Conservation (phyloP, 441 rosid genomes). For the Eruca vesicaria region DNA sequence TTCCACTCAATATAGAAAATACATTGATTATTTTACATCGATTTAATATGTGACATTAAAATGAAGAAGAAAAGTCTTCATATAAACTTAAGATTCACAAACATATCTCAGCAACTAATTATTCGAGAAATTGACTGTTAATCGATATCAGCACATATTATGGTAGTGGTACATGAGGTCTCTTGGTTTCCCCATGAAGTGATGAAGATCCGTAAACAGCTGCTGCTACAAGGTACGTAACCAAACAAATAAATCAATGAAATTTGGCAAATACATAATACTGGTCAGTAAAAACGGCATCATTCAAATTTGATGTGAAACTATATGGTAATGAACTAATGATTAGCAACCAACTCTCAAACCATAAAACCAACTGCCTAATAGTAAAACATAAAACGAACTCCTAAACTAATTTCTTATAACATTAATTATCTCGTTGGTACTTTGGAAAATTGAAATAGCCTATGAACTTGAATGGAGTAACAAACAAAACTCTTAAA, state of each 20-base stretch:
- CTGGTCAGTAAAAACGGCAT: neutral
- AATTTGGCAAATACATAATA: conserved; percentile 3
- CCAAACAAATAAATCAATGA: neutral
- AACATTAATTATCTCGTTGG: neutral
- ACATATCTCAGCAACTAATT: neutral
- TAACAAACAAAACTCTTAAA: neutral
- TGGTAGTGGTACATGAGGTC: conserved; percentile 35
- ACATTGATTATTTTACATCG: neutral
- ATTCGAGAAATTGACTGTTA: neutral
- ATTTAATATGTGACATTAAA: neutral
- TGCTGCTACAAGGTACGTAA: neutral
- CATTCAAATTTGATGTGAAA: conserved; percentile 2
- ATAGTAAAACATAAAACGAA: neutral
- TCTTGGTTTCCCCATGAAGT: conserved; percentile 40
- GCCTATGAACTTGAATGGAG: neutral
- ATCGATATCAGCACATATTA: conserved; percentile 17
- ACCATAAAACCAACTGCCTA: neutral
- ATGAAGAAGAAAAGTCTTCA: conserved; percentile 1
- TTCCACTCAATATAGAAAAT: neutral
- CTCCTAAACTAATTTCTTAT: neutral
- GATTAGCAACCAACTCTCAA: neutral
- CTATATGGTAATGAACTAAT: neutral
- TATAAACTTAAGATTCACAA: conserved; percentile 15
- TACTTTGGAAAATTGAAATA: neutral
- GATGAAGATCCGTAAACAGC: conserved; percentile 41